Evolutionary conservation across 2,329 filamentous ascomycete species (phyloP), one percentile per base, ranked within the genome.

Genomic region (Fonsecaea pugnacius): DNA sequence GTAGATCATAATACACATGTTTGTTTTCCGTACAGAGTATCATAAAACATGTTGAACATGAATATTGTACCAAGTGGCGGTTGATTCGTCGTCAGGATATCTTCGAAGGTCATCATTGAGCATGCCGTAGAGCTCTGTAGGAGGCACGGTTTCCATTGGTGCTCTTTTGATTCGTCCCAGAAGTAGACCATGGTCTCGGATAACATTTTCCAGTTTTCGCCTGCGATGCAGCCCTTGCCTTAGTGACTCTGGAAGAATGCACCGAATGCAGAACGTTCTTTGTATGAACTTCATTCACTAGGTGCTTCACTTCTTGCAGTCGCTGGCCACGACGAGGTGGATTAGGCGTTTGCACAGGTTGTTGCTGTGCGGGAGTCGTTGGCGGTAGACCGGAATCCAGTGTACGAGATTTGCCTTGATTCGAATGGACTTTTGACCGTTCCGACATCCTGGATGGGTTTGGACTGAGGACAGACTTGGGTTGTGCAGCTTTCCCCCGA

Each of bases 361-460:
- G 43, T 4, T n/a, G 43, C 43, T 50, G 43, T 27, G 16, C 16
- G 6, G 43, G 10, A 50, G 9, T 50, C 14, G 43, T 50, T 14
- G 8, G 43, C 4, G 43, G 18, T 50, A 9, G 27, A 30, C 4
- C 27, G 27, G 24, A 27, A 50, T 21, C 24, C 4, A 50, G n/a
- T n/a, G 43, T 1, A 9, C n/a, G 9, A 14, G 43, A 50, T n/a
- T n/a, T 50, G 33, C 1, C n/a, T 6, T 21, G 8, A 30, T 18
- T 9, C 43, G 43, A 21, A 10, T 16, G 36, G 56, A 48, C 38
- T 58, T 58, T 46, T 12, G 56, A 48, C 14, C 6, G 35, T 3
- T 48, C 51, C 38, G 56, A 58, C 4, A 58, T 58, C n/a, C 56
- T 46, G 24, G 56, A 58, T 18, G 14, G 14, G 24, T 58, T 48